Percentiles rank a stretch among this genome's conserved stretches.
These are phyloP conservation scores for Verticillium klebahnii DNA, from an alignment of 2,329 filamentous ascomycete species.

Conservation along the genomic window DNA sequence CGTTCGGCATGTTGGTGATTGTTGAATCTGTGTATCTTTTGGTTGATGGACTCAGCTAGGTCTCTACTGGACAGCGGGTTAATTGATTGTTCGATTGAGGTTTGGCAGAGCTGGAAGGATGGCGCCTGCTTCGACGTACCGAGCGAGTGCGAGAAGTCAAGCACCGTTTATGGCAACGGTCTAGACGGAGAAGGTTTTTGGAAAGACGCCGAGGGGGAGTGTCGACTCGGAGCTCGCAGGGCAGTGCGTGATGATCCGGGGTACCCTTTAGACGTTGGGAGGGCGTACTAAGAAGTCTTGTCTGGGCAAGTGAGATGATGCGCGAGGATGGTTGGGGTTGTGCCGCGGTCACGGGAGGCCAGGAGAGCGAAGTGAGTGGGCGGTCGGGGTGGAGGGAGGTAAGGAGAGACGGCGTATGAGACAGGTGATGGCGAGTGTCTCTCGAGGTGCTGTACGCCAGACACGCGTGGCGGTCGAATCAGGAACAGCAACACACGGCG, in stretches of 20 bases:
- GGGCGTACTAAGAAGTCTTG: background rate
- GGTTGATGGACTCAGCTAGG: background rate
- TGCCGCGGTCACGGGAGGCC: background rate
- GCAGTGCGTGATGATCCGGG: background rate
- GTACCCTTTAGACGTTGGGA: background rate
- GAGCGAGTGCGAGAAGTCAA: background rate
- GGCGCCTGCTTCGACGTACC: background rate
- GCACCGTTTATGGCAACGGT: too few species aligned
- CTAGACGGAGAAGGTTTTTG: background rate
- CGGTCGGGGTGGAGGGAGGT: background rate
- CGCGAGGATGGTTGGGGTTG: background rate
- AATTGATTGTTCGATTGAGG: background rate
- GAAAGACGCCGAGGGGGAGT: background rate
- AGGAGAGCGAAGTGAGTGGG: background rate
- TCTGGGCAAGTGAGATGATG: background rate
- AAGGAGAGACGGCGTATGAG: background rate
- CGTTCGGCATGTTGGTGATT: constrained; percentile 8
- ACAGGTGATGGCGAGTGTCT: background rate
- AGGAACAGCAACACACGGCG: background rate
- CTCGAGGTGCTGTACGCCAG: background rate
- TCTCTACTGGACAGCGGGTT: background rate
- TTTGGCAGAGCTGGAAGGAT: background rate
- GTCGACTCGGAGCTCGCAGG: background rate
- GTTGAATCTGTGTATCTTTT: background rate
- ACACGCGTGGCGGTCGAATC: background rate